phyloP scores from a whole-genome alignment of 176 grass and related monocot genomes.

The Carex parvula region DNA sequence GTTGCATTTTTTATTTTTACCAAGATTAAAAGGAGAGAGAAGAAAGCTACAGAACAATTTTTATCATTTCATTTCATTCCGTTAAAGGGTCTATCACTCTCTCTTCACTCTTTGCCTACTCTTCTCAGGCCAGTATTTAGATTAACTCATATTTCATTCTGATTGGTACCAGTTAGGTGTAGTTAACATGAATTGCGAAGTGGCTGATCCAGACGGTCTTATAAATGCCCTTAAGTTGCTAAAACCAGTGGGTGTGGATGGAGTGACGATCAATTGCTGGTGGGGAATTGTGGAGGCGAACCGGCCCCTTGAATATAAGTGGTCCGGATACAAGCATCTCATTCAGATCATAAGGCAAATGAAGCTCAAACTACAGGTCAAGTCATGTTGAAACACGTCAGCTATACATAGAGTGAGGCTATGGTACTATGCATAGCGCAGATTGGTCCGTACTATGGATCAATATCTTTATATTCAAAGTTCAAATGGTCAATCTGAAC shows the following conservation, averaged over 20 bases:
- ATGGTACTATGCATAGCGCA: too few species aligned
- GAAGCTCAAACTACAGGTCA: slow-evolving; percentile 87
- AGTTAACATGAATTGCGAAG: slow-evolving; percentile 46
- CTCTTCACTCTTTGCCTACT: background rate
- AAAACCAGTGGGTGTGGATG: slow-evolving; percentile 61
- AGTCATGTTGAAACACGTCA: background rate
- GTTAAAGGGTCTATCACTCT: background rate
- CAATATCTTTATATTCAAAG: too few species aligned
- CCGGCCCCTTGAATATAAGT: slow-evolving; percentile 67
- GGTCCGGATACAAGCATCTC: slow-evolving; percentile 68
- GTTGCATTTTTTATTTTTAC: background rate
- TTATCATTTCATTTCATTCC: background rate
- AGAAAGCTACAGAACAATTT: background rate
- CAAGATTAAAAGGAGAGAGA: background rate
- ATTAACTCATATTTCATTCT: background rate
- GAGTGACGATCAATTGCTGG: slow-evolving; percentile 92
- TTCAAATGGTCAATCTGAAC: too few species aligned
- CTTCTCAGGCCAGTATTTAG: background rate
- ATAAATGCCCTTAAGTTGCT: slow-evolving; percentile 59
- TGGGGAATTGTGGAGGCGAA: slow-evolving; percentile 81
- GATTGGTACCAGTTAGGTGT: slow-evolving; percentile 47
- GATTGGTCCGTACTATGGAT: too few species aligned
- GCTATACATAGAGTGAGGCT: background rate
- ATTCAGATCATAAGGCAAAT: slow-evolving; percentile 60
- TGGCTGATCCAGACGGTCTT: slow-evolving; percentile 55